Conservation (phyloP, 306 rosid species). For the Acacia crassicarpa region DNA sequence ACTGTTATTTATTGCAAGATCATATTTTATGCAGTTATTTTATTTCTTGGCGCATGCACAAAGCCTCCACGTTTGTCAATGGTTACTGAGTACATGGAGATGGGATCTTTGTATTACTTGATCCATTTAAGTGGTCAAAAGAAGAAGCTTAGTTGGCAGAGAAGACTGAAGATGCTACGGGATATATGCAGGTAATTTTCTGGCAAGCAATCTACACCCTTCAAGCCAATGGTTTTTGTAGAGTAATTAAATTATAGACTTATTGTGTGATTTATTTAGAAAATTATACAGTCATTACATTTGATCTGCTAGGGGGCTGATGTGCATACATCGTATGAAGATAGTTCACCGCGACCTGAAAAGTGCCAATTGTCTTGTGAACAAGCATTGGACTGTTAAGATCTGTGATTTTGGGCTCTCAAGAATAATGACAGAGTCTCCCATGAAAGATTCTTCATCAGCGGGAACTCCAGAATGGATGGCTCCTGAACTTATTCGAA, state of each 20-base stretch:
- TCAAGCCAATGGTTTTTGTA: background rate
- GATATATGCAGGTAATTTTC: slow-evolving; percentile 85
- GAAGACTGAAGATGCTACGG: slow-evolving; percentile 82
- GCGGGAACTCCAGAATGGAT: slow-evolving; percentile 99
- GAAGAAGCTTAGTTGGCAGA: slow-evolving; percentile 91
- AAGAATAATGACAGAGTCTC: slow-evolving; percentile 62
- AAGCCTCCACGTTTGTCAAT: slow-evolving; percentile 96
- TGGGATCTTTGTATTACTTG: slow-evolving; percentile 91
- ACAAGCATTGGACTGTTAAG: slow-evolving; percentile 92
- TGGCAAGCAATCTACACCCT: slow-evolving; percentile 11
- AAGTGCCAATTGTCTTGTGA: slow-evolving; percentile 96
- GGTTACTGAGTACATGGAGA: slow-evolving; percentile 97
- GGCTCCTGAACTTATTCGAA: slow-evolving; percentile 98
- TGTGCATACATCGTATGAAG: slow-evolving; percentile 98
- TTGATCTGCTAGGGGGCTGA: slow-evolving; percentile 75
- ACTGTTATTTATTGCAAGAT: slow-evolving; percentile 27
- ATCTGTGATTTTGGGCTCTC: slow-evolving; percentile 99
- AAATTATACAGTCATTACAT: background rate
- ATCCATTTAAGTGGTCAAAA: slow-evolving; percentile 93
- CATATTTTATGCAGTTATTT: slow-evolving; percentile 75
- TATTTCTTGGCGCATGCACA: slow-evolving; percentile 99
- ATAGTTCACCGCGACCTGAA: slow-evolving; percentile 92
- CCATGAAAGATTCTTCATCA: slow-evolving; percentile 69
- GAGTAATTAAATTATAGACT: background rate
- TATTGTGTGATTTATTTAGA: background rate